Conservation (phyloP, 2,329 filamentous ascomycete genomes). For the Ascochyta viciae-villosae region DNA sequence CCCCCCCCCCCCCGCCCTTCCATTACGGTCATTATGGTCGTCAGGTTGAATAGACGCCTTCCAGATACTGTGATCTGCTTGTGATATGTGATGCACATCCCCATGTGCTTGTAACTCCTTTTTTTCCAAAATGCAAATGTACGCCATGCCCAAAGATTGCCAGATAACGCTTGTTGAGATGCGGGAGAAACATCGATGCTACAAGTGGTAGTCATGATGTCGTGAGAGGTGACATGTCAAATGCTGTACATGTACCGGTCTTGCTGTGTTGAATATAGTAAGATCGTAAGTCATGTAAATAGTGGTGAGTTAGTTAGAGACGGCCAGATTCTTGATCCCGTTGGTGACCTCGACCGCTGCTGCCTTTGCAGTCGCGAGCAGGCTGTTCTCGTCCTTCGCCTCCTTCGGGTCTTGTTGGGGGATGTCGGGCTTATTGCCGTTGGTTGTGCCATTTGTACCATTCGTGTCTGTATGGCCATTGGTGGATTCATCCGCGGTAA, state of each 20-base stretch:
- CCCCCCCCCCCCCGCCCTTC: not conserved
- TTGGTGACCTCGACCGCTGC: slow-evolving; percentile 41
- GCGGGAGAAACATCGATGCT: slow-evolving; percentile 17
- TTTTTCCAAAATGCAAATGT: not conserved
- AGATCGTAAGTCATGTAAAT: slow-evolving; percentile 25
- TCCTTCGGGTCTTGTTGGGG: slow-evolving; percentile 21
- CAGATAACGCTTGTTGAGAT: slow-evolving; percentile 29
- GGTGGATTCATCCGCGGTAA: slow-evolving; percentile 10
- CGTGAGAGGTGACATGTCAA: slow-evolving; percentile 16
- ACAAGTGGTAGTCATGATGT: slow-evolving; percentile 7
- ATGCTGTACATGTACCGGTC: slow-evolving; percentile 26
- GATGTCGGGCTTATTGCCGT: not conserved
- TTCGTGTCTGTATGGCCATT: slow-evolving; percentile 18
- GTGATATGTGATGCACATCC: slow-evolving; percentile 14
- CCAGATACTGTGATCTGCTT: slow-evolving; percentile 33
- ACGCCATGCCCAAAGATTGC: not conserved
- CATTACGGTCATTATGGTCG: slow-evolving; percentile 41
- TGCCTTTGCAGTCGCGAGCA: slow-evolving; percentile 38
- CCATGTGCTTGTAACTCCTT: slow-evolving; percentile 6
- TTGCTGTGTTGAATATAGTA: slow-evolving; percentile 45
- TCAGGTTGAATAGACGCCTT: slow-evolving; percentile 52
- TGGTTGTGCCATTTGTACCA: slow-evolving; percentile 24
- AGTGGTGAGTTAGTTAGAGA: slow-evolving; percentile 33
- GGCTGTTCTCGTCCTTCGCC: slow-evolving; percentile 22
- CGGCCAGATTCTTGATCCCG: slow-evolving; percentile 34